Evolutionary conservation across 768 basidiomycete species (phyloP).

Genomic region (Termitomyces heimii): DNA sequence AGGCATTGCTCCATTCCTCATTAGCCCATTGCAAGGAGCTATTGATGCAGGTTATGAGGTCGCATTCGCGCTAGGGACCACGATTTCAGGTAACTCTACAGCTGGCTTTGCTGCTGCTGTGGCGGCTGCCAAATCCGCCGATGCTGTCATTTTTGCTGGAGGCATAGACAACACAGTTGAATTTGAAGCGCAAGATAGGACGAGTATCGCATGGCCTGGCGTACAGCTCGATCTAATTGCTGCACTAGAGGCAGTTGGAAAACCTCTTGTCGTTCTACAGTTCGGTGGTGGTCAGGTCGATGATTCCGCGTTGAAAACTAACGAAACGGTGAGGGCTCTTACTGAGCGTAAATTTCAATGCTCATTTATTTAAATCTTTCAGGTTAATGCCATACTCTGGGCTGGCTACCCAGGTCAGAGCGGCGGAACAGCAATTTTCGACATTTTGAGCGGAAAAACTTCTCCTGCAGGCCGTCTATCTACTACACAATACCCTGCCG

Average conservation of each 20-base stretch:
- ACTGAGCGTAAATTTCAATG: not conserved
- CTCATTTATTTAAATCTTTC: not conserved
- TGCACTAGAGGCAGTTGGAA: constrained; percentile 36
- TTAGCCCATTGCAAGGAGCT: constrained; percentile 47
- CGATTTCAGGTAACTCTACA: constrained; percentile 29
- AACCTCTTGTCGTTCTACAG: constrained; percentile 48
- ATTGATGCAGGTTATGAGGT: constrained; percentile 40
- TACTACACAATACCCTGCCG: constrained; percentile 47
- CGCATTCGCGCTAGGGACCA: constrained; percentile 37
- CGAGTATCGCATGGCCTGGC: constrained; percentile 47
- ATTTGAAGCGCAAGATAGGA: constrained; percentile 40
- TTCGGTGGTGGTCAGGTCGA: constrained; percentile 57
- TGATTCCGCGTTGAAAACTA: constrained; percentile 37
- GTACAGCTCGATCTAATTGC: constrained; percentile 45
- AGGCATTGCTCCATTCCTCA: constrained; percentile 48
- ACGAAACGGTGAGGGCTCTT: constrained; percentile 26
- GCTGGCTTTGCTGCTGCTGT: constrained; percentile 45
- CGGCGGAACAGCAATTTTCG: constrained; percentile 48
- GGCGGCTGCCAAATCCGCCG: constrained; percentile 40
- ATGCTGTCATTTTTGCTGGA: constrained; percentile 46
- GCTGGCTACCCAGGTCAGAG: constrained; percentile 54
- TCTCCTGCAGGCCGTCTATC: constrained; percentile 54
- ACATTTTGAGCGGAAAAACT: constrained; percentile 44
- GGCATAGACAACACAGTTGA: constrained; percentile 54
- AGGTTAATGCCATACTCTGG: constrained; percentile 53